Conservation (phyloP, 192 early-diverging fungal species). For the Umbelopsis isabellina region DNA sequence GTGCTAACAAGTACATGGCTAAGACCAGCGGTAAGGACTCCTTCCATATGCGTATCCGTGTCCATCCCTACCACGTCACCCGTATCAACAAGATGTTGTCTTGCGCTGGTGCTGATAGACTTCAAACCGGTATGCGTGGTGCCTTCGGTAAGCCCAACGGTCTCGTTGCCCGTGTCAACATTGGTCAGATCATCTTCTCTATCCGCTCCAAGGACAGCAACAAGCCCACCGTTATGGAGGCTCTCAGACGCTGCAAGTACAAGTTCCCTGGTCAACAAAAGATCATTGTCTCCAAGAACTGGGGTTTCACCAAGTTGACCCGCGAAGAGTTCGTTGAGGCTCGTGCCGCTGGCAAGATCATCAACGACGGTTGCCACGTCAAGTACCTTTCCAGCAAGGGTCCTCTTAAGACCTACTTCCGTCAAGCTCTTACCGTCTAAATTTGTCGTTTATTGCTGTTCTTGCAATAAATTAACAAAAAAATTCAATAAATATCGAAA, state of each 20-base stretch:
- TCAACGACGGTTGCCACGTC: conserved; percentile 94
- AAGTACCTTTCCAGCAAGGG: conserved; percentile 90
- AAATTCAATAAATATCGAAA: conserved; percentile 12
- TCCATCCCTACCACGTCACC: conserved; percentile 98
- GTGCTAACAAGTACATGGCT: conserved; percentile 97
- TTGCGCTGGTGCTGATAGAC: conserved; percentile 98
- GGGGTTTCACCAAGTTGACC: conserved; percentile 99
- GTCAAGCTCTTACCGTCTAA: conserved; percentile 20
- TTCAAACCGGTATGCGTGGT: conserved; percentile 99
- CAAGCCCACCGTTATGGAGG: conserved; percentile 91
- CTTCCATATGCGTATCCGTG: conserved; percentile 98
- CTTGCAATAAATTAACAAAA: neutral
- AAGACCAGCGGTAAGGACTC: conserved; percentile 97
- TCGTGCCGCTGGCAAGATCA: conserved; percentile 76
- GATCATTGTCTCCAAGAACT: conserved; percentile 99
- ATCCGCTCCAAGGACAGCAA: conserved; percentile 94
- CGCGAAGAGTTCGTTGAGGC: conserved; percentile 87
- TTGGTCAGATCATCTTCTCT: conserved; percentile 97
- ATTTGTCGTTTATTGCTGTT: neutral
- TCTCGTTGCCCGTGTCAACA: conserved; percentile 95
- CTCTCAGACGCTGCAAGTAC: conserved; percentile 93
- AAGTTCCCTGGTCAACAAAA: conserved; percentile 99
- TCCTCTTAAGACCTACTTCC: conserved; percentile 58
- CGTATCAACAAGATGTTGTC: conserved; percentile 99
- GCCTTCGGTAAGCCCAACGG: conserved; percentile 98